These are phyloP conservation scores for Sphagnurus paluster DNA, from an alignment of 1,284 basidiomycete genomes.

Conservation along the genomic window DNA sequence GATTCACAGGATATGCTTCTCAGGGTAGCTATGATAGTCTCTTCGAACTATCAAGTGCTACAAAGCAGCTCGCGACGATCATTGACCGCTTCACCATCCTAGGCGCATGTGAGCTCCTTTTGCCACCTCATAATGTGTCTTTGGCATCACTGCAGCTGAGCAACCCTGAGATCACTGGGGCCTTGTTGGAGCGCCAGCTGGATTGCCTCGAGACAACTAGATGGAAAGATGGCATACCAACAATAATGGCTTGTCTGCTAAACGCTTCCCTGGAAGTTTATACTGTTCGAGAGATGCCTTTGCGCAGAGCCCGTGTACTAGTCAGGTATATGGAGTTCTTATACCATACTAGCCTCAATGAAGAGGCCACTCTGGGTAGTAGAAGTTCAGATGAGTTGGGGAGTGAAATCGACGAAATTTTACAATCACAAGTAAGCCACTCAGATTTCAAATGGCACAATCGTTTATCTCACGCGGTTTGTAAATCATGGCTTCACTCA, in stretches of 20 bases:
- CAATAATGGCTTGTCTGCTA: constrained; percentile 42
- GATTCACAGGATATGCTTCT: constrained; percentile 34
- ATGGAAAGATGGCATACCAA: constrained; percentile 54
- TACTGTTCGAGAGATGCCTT: constrained; percentile 44
- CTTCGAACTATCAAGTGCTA: constrained; percentile 38
- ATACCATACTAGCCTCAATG: constrained; percentile 43
- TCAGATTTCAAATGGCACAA: no score
- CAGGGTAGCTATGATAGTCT: constrained; percentile 27
- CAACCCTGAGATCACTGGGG: constrained; percentile 43
- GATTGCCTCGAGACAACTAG: constrained; percentile 49
- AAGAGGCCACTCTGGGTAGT: constrained; percentile 22
- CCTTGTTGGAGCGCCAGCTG: constrained; percentile 62
- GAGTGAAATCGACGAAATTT: constrained; percentile 41
- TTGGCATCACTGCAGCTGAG: constrained; percentile 28
- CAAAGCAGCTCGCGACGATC: constrained; percentile 56
- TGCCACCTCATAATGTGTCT: constrained; percentile 47
- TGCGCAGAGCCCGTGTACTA: constrained; percentile 54
- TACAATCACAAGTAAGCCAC: constrained; percentile 40
- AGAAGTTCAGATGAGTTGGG: constrained; percentile 36
- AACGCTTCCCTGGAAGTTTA: constrained; percentile 53
- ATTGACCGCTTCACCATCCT: constrained; percentile 68
- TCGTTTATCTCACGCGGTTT: not conserved
- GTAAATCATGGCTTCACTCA: constrained; percentile 21
- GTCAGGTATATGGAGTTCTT: constrained; percentile 50
- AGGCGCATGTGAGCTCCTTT: constrained; percentile 61